These are phyloP conservation scores for Spiromastix sp. DNA, from an alignment of 2,329 filamentous ascomycete genomes.

Conservation along the genomic window DNA sequence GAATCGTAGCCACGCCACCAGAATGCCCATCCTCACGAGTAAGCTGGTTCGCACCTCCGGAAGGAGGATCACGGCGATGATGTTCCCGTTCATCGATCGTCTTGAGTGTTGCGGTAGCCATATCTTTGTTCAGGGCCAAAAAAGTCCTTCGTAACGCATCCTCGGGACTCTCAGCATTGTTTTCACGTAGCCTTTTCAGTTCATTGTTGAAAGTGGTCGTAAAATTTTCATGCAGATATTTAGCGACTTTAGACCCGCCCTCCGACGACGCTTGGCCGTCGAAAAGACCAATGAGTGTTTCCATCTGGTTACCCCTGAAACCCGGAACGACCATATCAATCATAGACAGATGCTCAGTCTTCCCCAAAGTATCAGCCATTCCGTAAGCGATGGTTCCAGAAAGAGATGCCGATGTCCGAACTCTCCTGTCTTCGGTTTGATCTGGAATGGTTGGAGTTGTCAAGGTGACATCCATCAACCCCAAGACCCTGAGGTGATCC, in stretches of 20 bases:
- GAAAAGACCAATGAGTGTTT: conserved; percentile 88
- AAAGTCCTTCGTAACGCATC: conserved; percentile 85
- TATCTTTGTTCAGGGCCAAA: conserved; percentile 81
- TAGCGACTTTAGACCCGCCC: conserved; percentile 89
- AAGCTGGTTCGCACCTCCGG: conserved; percentile 62
- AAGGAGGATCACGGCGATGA: conserved; percentile 52
- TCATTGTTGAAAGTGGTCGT: conserved; percentile 74
- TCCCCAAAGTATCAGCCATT: conserved; percentile 92
- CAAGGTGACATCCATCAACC: conserved; percentile 95
- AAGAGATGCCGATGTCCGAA: conserved; percentile 90
- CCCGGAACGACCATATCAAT: conserved; percentile 91
- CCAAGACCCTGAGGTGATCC: conserved; percentile 72
- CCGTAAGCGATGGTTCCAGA: conserved; percentile 88
- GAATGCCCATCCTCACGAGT: conserved; percentile 83
- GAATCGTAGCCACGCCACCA: conserved; percentile 82
- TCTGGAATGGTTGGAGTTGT: conserved; percentile 90
- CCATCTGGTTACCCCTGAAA: conserved; percentile 80
- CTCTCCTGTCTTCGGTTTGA: conserved; percentile 86
- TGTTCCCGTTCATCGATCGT: conserved; percentile 63
- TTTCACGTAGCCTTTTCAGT: conserved; percentile 59
- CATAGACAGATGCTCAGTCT: conserved; percentile 88
- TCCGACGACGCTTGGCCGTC: conserved; percentile 84
- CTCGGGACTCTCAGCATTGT: conserved; percentile 60
- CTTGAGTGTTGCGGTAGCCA: conserved; percentile 74
- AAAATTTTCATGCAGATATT: conserved; percentile 94